Base-by-base conservation (phyloP, 1,139 yeast species). In the Spathaspora sp. region DNA sequence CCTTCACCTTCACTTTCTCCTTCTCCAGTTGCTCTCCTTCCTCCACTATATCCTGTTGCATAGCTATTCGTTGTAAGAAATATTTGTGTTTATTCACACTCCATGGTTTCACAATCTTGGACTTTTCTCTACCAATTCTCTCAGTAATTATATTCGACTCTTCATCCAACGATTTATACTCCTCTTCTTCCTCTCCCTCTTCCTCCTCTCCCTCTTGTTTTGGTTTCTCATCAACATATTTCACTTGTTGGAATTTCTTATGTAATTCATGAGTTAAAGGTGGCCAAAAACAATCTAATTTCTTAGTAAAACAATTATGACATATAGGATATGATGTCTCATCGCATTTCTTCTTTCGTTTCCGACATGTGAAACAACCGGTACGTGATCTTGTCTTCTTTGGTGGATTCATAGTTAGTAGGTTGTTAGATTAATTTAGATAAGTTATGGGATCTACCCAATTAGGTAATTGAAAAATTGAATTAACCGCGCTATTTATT, bases 31-130 rank as follows among this genome's bases (percentile, higher is more conserved):
- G 23, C 7, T 20, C 23, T 20, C 23, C 23, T 20, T 58, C 64
- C 25, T 64, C 68, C 26, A 69, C 74, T 50, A 69, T 66, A 53
- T 72, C 76, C 58, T 72, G 72, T 57, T 72, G 78, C 62, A 72
- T 59, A 25, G 76, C 76, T 37, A 72, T 72, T 44, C 68, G 56
- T 33, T 65, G 62, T 26, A 68, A 52, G 43, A 64, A 58, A 50
- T 59, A 59, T 42, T 59, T 37, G 24, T n/a, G 11, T 27, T 24
- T 24, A 17, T 13, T 24, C 10, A 7, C 34, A 17, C 29, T 39
- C 34, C 40, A 42, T 9, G 40, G 33, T 13, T 42, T 42, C 3
- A 7, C 3, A 9, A 42, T 37, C 16, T 42, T 29, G 10, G 13
- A 17, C 29, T 24, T 8, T 4, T 4, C 23, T 20, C 23, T 20